Percentiles rank a stretch among this genome's conserved stretches.
phyloP scores from a whole-genome alignment of 768 basidiomycete genomes.

The Clitopilus hobsonii region DNA sequence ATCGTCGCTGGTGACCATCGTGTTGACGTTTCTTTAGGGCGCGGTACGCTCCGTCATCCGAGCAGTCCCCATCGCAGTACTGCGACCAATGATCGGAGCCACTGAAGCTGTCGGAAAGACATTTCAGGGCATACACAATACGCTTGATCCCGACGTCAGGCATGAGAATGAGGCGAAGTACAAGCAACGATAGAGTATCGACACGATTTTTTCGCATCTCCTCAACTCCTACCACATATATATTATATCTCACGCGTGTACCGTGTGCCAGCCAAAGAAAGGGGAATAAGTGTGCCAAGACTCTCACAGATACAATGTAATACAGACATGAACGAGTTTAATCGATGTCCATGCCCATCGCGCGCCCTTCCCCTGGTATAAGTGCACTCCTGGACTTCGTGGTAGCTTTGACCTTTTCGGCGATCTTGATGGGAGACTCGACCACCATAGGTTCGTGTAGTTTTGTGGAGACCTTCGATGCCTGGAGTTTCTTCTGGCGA shows the following conservation, averaged over 20 bases:
- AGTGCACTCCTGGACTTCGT: slow-evolving; percentile 67
- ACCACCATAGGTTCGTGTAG: slow-evolving; percentile 59
- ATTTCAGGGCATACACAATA: slow-evolving; percentile 87
- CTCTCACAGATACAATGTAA: slow-evolving; percentile 5
- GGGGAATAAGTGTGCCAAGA: too few relatives aligned
- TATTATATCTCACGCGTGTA: slow-evolving; percentile 1
- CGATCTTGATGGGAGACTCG: slow-evolving; percentile 41
- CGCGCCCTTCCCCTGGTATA: slow-evolving; percentile 75
- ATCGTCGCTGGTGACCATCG: background rate
- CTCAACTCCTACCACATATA: background rate
- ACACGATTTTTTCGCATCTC: background rate
- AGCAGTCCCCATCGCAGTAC: slow-evolving; percentile 94
- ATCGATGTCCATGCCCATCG: slow-evolving; percentile 91
- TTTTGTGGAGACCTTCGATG: slow-evolving; percentile 54
- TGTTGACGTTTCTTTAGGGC: slow-evolving; percentile 47
- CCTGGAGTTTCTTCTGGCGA: slow-evolving; percentile 60
- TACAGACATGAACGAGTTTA: slow-evolving; percentile 24
- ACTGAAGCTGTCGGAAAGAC: slow-evolving; percentile 97
- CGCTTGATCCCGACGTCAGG: slow-evolving; percentile 80
- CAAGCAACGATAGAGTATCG: slow-evolving; percentile 64
- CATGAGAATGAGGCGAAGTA: slow-evolving; percentile 92
- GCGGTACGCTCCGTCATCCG: slow-evolving; percentile 91
- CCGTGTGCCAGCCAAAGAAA: too few relatives aligned
- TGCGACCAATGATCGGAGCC: slow-evolving; percentile 98
- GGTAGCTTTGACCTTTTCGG: slow-evolving; percentile 76